Evolutionary conservation across 2,329 filamentous ascomycete species (phyloP).

Genomic region (Colletotrichum noveboracense): DNA sequence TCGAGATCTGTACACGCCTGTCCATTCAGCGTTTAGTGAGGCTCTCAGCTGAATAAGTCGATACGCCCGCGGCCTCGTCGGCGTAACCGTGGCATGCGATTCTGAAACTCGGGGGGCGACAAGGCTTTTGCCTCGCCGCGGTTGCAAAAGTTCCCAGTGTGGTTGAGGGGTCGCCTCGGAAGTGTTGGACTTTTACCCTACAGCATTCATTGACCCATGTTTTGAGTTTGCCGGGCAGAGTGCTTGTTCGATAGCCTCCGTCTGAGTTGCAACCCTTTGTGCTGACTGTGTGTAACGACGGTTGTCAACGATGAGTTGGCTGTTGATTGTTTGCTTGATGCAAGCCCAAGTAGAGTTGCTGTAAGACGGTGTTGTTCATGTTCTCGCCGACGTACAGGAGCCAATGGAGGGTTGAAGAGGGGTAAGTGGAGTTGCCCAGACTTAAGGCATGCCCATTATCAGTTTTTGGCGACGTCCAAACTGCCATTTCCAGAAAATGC

Average conservation of each 20-base stretch:
- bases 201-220: neutral
- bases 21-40: neutral
- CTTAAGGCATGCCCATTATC: neutral
- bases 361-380: neutral
- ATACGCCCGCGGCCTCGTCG: neutral
- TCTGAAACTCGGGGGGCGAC: constrained; percentile 2
- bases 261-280: neutral
- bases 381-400: neutral
- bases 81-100: neutral
- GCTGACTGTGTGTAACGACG: neutral
- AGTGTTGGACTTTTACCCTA: neutral
- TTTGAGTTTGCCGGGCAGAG: neutral
- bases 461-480: neutral
- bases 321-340: neutral
- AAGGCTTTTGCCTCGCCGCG: neutral
- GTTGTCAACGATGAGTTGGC: neutral
- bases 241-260: neutral
- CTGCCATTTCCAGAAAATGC: neutral
- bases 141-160: neutral
- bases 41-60: neutral
- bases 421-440: neutral
- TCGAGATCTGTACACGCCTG: neutral
- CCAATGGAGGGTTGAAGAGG: neutral
- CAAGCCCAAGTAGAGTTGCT: neutral
- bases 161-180: neutral